Evolutionary conservation across 169 alveolate species (phyloP).

Genomic region (Plasmodium inui): DNA sequence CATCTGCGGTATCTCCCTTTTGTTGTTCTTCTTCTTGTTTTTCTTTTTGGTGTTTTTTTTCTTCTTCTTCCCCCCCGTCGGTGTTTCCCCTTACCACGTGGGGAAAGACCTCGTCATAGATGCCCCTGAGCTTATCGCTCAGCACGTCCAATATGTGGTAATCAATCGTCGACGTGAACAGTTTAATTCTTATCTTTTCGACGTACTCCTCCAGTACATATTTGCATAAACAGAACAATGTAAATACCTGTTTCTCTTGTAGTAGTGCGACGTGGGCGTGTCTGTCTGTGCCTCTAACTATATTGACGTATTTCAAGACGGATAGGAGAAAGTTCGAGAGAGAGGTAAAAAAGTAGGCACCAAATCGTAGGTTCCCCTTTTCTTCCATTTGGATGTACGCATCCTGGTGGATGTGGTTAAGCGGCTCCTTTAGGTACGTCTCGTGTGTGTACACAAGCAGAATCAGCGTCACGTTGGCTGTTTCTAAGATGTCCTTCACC

Average conservation of each 20-base stretch:
- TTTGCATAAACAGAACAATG: conserved; percentile 20
- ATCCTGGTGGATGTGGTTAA: background rate
- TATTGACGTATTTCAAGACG: conserved; percentile 26
- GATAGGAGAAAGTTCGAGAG: conserved; percentile 39
- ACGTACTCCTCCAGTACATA: conserved; percentile 41
- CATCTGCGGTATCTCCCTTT: background rate
- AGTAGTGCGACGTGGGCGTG: background rate
- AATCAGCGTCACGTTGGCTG: conserved; percentile 11
- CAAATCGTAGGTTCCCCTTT: conserved; percentile 53
- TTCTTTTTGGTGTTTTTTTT: too few species aligned
- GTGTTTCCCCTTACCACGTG: background rate
- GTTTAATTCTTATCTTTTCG: conserved; percentile 30
- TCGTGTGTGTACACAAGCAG: conserved; percentile 39
- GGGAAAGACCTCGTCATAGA: background rate
- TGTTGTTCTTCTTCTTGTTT: too few species aligned
- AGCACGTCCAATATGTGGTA: conserved; percentile 1
- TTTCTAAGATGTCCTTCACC: conserved; percentile 50
- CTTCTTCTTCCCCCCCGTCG: background rate
- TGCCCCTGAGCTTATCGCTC: background rate
- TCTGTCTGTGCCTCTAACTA: conserved; percentile 4
- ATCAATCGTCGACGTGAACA: conserved; percentile 32
- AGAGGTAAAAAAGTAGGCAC: conserved; percentile 19
- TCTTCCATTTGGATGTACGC: background rate
- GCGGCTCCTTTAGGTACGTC: conserved; percentile 46
- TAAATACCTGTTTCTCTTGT: background rate